phyloP scores from a whole-genome alignment of 371 early-diverging fungal species.

The Catenaria anguillulae region DNA sequence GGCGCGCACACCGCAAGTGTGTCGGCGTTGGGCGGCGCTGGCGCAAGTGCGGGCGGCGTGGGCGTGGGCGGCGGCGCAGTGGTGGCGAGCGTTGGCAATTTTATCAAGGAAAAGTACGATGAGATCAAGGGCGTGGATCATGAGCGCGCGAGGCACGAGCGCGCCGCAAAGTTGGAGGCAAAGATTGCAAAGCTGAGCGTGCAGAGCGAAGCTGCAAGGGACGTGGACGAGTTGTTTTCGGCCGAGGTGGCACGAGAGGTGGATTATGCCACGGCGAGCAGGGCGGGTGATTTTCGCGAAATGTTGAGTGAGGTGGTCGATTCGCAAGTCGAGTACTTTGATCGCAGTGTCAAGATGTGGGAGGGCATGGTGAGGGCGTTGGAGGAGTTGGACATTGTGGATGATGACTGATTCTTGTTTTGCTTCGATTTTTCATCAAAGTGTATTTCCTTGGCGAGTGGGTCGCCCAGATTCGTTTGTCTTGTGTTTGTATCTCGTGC shows the following conservation, averaged over 20 bases:
- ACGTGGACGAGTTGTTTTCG: constrained; percentile 52
- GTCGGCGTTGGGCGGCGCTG: constrained; percentile 40
- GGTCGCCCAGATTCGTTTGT: too few species aligned
- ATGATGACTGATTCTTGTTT: too few species aligned
- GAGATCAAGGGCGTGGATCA: constrained; percentile 78
- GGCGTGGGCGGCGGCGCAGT: constrained; percentile 29
- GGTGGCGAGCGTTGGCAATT: constrained; percentile 44
- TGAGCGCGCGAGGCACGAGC: constrained; percentile 61
- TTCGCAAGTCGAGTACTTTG: constrained; percentile 61
- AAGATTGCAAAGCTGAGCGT: constrained; percentile 55
- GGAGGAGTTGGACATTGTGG: too few species aligned
- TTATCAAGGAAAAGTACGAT: constrained; percentile 70
- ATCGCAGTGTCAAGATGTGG: constrained; percentile 33
- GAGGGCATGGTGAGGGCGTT: too few species aligned
- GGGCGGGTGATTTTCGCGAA: constrained; percentile 64
- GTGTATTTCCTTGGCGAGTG: too few species aligned
- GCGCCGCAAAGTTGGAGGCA: constrained; percentile 49
- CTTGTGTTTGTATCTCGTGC: too few species aligned
- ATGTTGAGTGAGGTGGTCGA: constrained; percentile 51
- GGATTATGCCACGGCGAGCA: constrained; percentile 53
- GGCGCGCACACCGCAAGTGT: constrained; percentile 54
- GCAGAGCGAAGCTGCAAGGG: neutral
- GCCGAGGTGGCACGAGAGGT: constrained; percentile 66
- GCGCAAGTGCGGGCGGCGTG: constrained; percentile 38
- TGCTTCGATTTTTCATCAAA: too few species aligned